These are phyloP conservation scores for Gilbertella persicaria DNA, from an alignment of 371 early-diverging fungal species.

Conservation along the genomic window DNA sequence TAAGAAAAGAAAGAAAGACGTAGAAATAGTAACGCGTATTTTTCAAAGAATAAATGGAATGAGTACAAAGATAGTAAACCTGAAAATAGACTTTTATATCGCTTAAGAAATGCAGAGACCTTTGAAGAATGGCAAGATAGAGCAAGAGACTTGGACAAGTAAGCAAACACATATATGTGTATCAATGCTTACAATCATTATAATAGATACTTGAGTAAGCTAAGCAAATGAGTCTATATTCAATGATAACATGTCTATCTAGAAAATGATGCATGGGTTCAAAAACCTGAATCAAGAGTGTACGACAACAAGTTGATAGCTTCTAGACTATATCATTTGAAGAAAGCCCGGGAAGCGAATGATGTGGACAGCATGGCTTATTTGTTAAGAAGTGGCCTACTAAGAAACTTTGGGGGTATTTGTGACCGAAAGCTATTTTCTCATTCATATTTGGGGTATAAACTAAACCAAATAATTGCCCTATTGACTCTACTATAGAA, in stretches of 20 bases:
- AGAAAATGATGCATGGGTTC: constrained; percentile 64
- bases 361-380: constrained; percentile 67
- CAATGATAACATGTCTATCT: background rate
- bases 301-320: constrained; percentile 73
- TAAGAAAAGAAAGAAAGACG: background rate
- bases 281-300: constrained; percentile 49
- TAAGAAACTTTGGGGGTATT: constrained; percentile 76
- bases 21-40: background rate
- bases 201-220: constrained; percentile 15
- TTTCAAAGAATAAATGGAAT: constrained; percentile 30
- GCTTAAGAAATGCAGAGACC: constrained; percentile 45
- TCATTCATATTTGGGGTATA: constrained; percentile 59
- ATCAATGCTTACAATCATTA: background rate
- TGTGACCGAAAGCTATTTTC: constrained; percentile 64
- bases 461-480: background rate
- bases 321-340: constrained; percentile 54
- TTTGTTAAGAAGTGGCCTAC: constrained; percentile 59
- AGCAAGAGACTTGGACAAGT: constrained; percentile 62
- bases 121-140: constrained; percentile 62
- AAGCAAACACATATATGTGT: constrained; percentile 6
- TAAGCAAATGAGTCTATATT: background rate
- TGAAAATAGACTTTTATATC: constrained; percentile 40
- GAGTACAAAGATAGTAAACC: constrained; percentile 31
- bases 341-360: constrained; percentile 47
- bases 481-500: constrained; percentile 32